Base-by-base conservation (phyloP, 164 flowering plant species). In the Berberis vulgaris region DNA sequence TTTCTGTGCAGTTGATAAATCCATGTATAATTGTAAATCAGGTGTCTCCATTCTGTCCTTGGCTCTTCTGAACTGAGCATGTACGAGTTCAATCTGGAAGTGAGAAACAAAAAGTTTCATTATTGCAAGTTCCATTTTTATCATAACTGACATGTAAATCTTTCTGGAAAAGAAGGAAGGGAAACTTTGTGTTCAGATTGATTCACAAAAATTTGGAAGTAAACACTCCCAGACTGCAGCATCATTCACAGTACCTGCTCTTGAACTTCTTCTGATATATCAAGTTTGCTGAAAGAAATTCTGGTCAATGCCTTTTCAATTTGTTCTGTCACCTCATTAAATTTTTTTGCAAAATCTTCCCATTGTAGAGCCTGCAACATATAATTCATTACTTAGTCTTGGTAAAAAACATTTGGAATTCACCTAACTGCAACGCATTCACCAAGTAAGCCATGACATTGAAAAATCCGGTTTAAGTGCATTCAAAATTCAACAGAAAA, bases 71-170 rank as follows among this genome's bases (percentile, higher is more conserved):
- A 92, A 86, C 74, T 92, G 98, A 49, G 82, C 70, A 72, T 85
- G 96, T 59, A 92, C 91, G 13, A 92, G 93, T 71, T 83, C 88
- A 75, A 76, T 79, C 97, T 91, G 80, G 64, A 68, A 71, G 50
- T 40, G 1, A 4, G 9, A 10, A n/a, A 46, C 40, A 39, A 50
- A 4, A 39, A 40, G 44, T 47, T 26, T 3, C 7, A 38, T 45
- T 26, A 43, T 43, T 2, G 44, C 43, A 56, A 8, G 40, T 3
- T 56, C 3, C 39, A 39, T 2, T 56, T 40, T 41, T 2, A 56
- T 56, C 9, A 40, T 52, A 26, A 26, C 26, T 26, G 26, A 26
- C 26, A 26, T 26, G 26, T 26, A 26, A 26, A 26, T 26, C 26
- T 26, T 26, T 26, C 26, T 26, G 26, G 26, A 26, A 26, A 26